Evolutionary conservation across 2,329 filamentous ascomycete species (phyloP).

Genomic region (Fusarium kyushuense): DNA sequence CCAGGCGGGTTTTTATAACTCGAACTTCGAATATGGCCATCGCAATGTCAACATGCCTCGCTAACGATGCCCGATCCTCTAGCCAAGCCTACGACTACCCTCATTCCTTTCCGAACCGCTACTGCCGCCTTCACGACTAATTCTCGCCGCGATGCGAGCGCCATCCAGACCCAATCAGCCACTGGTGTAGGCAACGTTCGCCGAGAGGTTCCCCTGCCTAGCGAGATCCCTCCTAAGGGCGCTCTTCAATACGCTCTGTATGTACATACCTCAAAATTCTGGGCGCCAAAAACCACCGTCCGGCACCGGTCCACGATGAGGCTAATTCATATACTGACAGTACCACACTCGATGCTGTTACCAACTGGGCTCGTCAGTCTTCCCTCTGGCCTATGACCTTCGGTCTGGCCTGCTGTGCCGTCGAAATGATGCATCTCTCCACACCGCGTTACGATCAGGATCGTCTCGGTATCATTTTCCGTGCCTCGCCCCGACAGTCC

Average conservation of each 20-base stretch:
- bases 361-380: constrained; percentile 87
- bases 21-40: constrained; percentile 17
- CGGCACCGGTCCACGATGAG: not conserved
- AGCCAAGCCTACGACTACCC: constrained; percentile 75
- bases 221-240: constrained; percentile 83
- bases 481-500: constrained; percentile 86
- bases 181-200: constrained; percentile 68
- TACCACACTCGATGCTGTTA: constrained; percentile 80
- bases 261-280: constrained; percentile 52
- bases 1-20: constrained; percentile 42
- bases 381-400: constrained; percentile 93
- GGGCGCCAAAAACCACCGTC: not conserved
- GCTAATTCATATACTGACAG: constrained; percentile 55
- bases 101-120: constrained; percentile 73
- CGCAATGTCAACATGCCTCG: constrained; percentile 17
- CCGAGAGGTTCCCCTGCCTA: constrained; percentile 80
- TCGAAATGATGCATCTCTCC: constrained; percentile 94
- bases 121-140: constrained; percentile 74
- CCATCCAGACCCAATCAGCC: constrained; percentile 65
- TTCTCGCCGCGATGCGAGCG: constrained; percentile 72
- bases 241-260: constrained; percentile 89
- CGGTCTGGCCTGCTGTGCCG: constrained; percentile 86
- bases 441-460: constrained; percentile 92
- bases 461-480: constrained; percentile 89
- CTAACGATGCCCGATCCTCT: constrained; percentile 22